Evolutionary conservation across 805 yeast genomes (phyloP), one percentile per base, ranked within the genome.

Genomic region (Kluyveromyces lactis): DNA sequence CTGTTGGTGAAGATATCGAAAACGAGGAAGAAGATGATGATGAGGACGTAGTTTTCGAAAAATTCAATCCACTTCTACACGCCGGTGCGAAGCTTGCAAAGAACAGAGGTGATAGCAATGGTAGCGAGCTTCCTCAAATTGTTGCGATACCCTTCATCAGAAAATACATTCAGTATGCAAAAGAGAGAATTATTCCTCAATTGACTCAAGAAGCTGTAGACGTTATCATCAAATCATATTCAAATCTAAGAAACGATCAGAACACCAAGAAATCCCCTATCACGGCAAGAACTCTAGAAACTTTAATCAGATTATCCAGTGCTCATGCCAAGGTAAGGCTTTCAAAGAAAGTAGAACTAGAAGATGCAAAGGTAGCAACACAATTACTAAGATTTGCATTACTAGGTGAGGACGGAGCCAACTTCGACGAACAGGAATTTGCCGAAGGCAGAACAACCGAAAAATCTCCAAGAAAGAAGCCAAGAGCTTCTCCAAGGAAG

Each of bases 271-370:
- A 96, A 0, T 81, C 95, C 1, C 97, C 98, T 27, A 85, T 90
- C 49, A 90, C 98, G 2, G 95, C 97, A n/a, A 84, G 98, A 78
- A 92, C 97, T 4, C 69, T 90, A 50, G 98, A 90, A 63, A 90
- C 98, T 0, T 69, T 90, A 48, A 90, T 90, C 60, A 95, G 98
- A 70, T 68, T 90, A 43, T 72, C 97, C 0, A 85, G 97, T 1
- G 97, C 98, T 0, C 97, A 92, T 62, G 97, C 97, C 9, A 90
- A 92, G 60, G 85, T 90, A n/a, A 73, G 97, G 50, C 68, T 92
- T 42, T 82, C 95, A 17, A 76, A 74, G 49, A 71, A 75, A 1
- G 81, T 92, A 13, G 86, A 80, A 24, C 71, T 72, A 16, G 71
- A 71, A 46, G 98, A 92, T 62, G 95, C 96, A 2, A 64, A 69